Percentiles rank a stretch among this genome's conserved stretches.
Conservation (phyloP, 2,329 filamentous ascomycete genomes). For the Cyclaneusma minus region DNA sequence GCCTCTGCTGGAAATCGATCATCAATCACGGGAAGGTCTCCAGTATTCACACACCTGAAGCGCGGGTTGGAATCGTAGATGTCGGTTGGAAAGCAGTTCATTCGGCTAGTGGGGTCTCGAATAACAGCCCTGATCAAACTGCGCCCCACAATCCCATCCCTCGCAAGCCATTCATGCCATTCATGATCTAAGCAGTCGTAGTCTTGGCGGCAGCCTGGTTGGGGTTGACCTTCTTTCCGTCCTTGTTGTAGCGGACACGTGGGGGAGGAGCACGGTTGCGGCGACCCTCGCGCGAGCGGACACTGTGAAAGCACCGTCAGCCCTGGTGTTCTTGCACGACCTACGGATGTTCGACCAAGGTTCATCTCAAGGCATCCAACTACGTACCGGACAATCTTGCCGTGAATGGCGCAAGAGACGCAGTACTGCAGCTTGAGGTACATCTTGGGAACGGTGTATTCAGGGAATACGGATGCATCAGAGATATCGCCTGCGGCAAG, state of each 20-base stretch:
- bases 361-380: slow-evolving; percentile 33
- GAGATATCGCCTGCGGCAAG: slow-evolving; percentile 83
- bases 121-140: too few species aligned
- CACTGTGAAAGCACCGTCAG: slow-evolving; percentile 40
- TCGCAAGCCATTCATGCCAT: too few species aligned
- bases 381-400: slow-evolving; percentile 99
- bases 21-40: too few species aligned
- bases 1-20: too few species aligned
- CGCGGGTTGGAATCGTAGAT: too few species aligned
- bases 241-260: slow-evolving; percentile 99
- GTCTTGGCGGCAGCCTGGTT: slow-evolving; percentile 60
- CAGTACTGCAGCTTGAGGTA: slow-evolving; percentile 99
- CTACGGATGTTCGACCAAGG: slow-evolving; percentile 37
- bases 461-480: slow-evolving; percentile 95
- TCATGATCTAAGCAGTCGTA: too few species aligned
- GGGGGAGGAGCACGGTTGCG: slow-evolving; percentile 98
- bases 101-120: too few species aligned
- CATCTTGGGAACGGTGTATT: slow-evolving; percentile 99
- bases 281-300: slow-evolving; percentile 89
- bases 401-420: slow-evolving; percentile 99
- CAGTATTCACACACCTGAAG: too few species aligned
- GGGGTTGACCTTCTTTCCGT: slow-evolving; percentile 98
- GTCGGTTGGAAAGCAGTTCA: too few species aligned
- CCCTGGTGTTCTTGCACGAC: slow-evolving; percentile 24
- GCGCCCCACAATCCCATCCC: too few species aligned